Conservation (phyloP, 2,329 filamentous ascomycete genomes). For the Colletotrichum trifolii region DNA sequence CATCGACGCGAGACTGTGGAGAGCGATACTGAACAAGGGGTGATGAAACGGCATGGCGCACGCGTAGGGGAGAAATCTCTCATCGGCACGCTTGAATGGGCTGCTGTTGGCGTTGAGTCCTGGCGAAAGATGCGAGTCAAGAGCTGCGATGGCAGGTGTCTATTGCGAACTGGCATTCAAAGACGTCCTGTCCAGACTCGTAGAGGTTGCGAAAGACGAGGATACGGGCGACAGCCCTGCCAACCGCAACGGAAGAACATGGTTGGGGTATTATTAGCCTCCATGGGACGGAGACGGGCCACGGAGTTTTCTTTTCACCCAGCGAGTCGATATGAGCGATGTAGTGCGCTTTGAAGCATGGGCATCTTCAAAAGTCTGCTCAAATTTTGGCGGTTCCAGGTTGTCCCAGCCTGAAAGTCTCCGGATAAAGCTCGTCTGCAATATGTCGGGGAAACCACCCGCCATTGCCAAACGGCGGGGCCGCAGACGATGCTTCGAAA, state of each 20-base stretch:
- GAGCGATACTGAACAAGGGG: slow-evolving; percentile 19
- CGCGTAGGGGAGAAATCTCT: slow-evolving; percentile 23
- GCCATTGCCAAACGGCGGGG: too few relatives aligned
- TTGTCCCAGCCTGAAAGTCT: slow-evolving; percentile 9
- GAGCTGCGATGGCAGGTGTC: slow-evolving; percentile 34
- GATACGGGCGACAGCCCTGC: slow-evolving; percentile 17
- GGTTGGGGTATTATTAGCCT: too few relatives aligned
- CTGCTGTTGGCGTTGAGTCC: slow-evolving; percentile 10
- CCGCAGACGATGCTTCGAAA: too few relatives aligned
- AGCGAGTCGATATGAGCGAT: too few relatives aligned
- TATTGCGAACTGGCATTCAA: slow-evolving; percentile 1
- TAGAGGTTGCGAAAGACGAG: slow-evolving; percentile 3
- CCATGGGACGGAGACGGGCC: too few relatives aligned
- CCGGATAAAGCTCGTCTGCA: slow-evolving; percentile 2
- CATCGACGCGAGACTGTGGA: slow-evolving; percentile 26
- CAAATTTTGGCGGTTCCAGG: not conserved
- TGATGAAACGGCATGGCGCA: slow-evolving; percentile 29
- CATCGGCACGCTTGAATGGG: slow-evolving; percentile 20
- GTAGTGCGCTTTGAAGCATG: too few relatives aligned
- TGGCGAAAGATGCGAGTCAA: slow-evolving; percentile 22
- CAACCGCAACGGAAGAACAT: not conserved
- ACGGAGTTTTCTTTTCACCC: too few relatives aligned
- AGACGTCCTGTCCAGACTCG: not conserved
- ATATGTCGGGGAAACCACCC: not conserved
- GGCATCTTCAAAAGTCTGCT: too few relatives aligned